Conservation (phyloP, 345 rosid genomes). For the Eucalyptus caleyi region DNA sequence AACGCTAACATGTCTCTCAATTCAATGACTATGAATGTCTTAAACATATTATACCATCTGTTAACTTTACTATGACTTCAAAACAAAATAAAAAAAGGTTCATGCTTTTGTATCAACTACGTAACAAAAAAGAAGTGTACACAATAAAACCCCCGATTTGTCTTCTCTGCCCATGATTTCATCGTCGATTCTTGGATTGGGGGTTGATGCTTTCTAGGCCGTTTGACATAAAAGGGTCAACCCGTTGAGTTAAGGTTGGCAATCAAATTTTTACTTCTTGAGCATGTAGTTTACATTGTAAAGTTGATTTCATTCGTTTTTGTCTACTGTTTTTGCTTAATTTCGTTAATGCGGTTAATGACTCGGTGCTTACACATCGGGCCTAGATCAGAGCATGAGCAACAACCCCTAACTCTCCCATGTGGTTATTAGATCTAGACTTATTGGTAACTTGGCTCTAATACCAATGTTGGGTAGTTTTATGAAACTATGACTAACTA, state of each 20-base stretch:
- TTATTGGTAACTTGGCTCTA: fast-evolving
- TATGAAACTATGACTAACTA: too few species aligned
- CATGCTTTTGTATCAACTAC: not conserved
- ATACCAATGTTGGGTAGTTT: too few species aligned
- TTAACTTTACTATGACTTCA: not conserved
- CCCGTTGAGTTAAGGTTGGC: not conserved
- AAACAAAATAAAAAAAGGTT: not conserved
- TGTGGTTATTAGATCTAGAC: too few species aligned
- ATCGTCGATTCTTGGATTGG: not conserved
- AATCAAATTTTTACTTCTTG: too few species aligned
- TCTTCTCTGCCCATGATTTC: not conserved
- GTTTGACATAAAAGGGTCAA: not conserved
- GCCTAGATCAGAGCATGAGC: too few species aligned
- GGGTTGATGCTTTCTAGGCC: not conserved
- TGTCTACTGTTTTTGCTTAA: not conserved
- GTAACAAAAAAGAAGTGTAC: too few species aligned
- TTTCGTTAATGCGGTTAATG: fast-evolving
- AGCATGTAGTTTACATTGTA: too few species aligned
- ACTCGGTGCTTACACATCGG: not conserved
- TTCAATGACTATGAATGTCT: not conserved
- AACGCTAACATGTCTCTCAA: not conserved
- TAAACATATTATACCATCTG: not conserved
- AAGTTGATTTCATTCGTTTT: not conserved
- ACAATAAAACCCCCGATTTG: too few species aligned
- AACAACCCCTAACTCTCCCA: too few species aligned